A percentile compares a stretch with the other conserved stretches of the same genome.
Evolutionary conservation across 495 filamentous ascomycete species (phyloP).

Genomic region (Talaromyces ruber): DNA sequence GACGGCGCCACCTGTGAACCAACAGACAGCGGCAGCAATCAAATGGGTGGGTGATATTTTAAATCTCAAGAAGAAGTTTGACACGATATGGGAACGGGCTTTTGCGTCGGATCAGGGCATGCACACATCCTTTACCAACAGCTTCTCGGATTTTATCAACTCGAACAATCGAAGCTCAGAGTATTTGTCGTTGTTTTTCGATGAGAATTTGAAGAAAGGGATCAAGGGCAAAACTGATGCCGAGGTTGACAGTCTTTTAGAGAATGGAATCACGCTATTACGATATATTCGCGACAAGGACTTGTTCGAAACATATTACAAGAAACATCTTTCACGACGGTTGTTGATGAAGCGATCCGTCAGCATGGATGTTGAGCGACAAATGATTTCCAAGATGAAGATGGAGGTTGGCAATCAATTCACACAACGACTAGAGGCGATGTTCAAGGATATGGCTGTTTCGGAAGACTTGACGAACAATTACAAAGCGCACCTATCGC

Average conservation of each 20-base stretch:
- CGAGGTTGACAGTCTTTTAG: slow-evolving; percentile 79
- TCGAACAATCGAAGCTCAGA: slow-evolving; percentile 73
- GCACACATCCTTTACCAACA: slow-evolving; percentile 71
- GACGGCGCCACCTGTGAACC: slow-evolving; percentile 40
- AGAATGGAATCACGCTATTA: slow-evolving; percentile 82
- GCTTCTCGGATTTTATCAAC: slow-evolving; percentile 89
- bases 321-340: slow-evolving; percentile 86
- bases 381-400: slow-evolving; percentile 96
- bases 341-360: slow-evolving; percentile 79
- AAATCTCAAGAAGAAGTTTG: slow-evolving; percentile 80
- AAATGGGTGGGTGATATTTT: slow-evolving; percentile 94
- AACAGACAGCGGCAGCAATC: slow-evolving; percentile 73
- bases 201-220: slow-evolving; percentile 91
- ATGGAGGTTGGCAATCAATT: slow-evolving; percentile 90
- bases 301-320: slow-evolving; percentile 95
- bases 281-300: slow-evolving; percentile 88
- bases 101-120: slow-evolving; percentile 70
- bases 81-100: slow-evolving; percentile 59
- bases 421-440: slow-evolving; percentile 84
- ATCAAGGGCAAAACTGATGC: slow-evolving; percentile 86
- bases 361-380: slow-evolving; percentile 83
- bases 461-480: slow-evolving; percentile 75
- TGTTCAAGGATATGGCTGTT: slow-evolving; percentile 96
- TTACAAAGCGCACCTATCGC: slow-evolving; percentile 61
- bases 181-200: slow-evolving; percentile 92